Evolutionary conservation across 1,139 yeast species (phyloP), one percentile per base, ranked within the genome.

Genomic region (Debaryomycetaceae sp.): DNA sequence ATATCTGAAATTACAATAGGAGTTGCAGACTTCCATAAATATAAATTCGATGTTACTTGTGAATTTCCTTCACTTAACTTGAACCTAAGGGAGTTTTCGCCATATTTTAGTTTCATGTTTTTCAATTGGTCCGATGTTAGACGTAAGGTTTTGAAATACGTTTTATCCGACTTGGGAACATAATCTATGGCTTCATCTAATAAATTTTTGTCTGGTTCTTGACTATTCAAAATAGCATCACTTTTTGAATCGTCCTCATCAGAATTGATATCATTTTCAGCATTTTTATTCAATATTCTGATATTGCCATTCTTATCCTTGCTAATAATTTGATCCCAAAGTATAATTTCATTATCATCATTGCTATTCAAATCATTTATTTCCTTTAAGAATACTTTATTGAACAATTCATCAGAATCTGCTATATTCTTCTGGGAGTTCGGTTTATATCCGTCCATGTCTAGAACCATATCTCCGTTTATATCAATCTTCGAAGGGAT

Each of bases 1-100:
- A 94, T 92, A 65, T 94, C 99, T 7, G 97, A 88, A 31, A 92
- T 92, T 4, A 94, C 98, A 38, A 92, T 86, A 1, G 98, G 98
- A 0, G 85, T 83, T 42, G 81, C 73, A 49, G 84, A 75, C 49
- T 82, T 81, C 99, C 99, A 92, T 37, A 88, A 75, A 55, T 75
- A 92, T 43, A 94, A 70, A 49, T 84, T 79, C 1, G 96, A 82
- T 8, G 71, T 70, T 14, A 92, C 79, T 35, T 82, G 73, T 0
- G 98, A 88, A 47, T 80, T 83, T 30, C 96, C 95, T 49, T 83
- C 83, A 47, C 85, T 83, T 33, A 91, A 89, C 36, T 85, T 80
- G 59, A 91, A 94, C 39, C 78, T 73, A 43, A 92, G 66, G 31
- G 81, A 83, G 58, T 94, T 94, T 48, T 76, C 81, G 29, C 99